A percentile compares a stretch with the other conserved stretches of the same genome.
phyloP scores from a whole-genome alignment of 768 basidiomycete genomes.

The Russula brevipes region DNA sequence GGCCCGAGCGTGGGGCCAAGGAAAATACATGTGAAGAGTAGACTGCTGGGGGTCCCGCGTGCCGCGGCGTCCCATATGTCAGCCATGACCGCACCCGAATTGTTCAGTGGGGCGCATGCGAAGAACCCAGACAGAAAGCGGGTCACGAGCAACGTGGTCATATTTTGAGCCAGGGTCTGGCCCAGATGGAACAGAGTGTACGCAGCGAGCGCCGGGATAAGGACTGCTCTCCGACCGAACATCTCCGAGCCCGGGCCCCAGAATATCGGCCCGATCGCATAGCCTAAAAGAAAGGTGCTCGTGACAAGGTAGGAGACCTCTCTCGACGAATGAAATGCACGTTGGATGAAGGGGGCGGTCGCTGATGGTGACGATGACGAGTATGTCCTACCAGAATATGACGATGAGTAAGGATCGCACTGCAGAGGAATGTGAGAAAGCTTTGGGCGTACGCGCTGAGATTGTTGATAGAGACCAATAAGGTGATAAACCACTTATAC shows the following conservation, averaged over 20 bases:
- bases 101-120: conserved; percentile 25
- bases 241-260: conserved; percentile 25
- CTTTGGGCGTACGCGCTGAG: not conserved
- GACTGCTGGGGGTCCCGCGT: conserved; percentile 22
- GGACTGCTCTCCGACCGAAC: conserved; percentile 20
- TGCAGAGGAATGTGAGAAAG: not conserved
- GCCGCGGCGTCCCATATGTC: conserved; percentile 27
- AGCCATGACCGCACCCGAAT: conserved; percentile 23
- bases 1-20: conserved; percentile 28
- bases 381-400: conserved; percentile 5
- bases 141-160: conserved; percentile 20
- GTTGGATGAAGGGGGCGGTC: not conserved
- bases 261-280: conserved; percentile 18
- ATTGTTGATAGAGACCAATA: not conserved
- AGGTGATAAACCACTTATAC: conserved; percentile 11
- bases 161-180: conserved; percentile 15
- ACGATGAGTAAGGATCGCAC: not conserved
- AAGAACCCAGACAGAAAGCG: conserved; percentile 29
- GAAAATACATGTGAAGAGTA: conserved; percentile 24
- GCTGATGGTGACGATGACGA: conserved; percentile 16
- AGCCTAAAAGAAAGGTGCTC: conserved; percentile 15
- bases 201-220: conserved; percentile 10
- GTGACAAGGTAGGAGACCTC: conserved; percentile 18
- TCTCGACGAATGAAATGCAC: not conserved
- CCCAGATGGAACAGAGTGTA: conserved; percentile 19